Conservation (phyloP, 2,329 filamentous ascomycete genomes). For the Colletotrichum theobromicola region DNA sequence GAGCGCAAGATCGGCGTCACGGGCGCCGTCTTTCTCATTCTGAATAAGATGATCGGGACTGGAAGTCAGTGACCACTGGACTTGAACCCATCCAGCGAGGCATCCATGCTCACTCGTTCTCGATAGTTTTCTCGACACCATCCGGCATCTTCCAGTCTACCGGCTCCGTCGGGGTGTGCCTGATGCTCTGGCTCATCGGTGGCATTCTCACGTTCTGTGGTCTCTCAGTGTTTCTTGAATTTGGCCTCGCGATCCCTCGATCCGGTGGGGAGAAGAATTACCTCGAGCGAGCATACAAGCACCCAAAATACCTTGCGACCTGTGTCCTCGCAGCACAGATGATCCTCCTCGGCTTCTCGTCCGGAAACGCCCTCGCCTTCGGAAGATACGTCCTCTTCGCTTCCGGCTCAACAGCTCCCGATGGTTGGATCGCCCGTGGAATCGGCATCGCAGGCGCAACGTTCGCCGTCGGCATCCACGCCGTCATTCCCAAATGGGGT, state of each 20-base stretch:
- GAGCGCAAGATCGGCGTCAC: slow-evolving; percentile 56
- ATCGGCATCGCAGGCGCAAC: slow-evolving; percentile 60
- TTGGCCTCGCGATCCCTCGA: slow-evolving; percentile 65
- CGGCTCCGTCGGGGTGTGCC: slow-evolving; percentile 52
- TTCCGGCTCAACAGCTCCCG: slow-evolving; percentile 48
- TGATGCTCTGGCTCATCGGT: slow-evolving; percentile 36
- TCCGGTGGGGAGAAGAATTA: slow-evolving; percentile 72
- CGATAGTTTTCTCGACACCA: slow-evolving; percentile 59
- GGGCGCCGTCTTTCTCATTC: slow-evolving; percentile 58
- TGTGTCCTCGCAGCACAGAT: slow-evolving; percentile 66
- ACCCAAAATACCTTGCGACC: slow-evolving; percentile 63
- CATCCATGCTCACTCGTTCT: not conserved
- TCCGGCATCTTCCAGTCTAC: slow-evolving; percentile 57
- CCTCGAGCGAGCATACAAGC: slow-evolving; percentile 65
- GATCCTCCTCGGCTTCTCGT: slow-evolving; percentile 65
- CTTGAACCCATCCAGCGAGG: not conserved
- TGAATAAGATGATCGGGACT: slow-evolving; percentile 65
- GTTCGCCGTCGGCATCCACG: slow-evolving; percentile 59
- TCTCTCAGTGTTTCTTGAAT: slow-evolving; percentile 67
- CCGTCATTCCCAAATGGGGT: slow-evolving; percentile 60
- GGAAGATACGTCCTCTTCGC: slow-evolving; percentile 63
- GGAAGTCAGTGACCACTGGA: slow-evolving; percentile 48
- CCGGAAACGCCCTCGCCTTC: slow-evolving; percentile 63
- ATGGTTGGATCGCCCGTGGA: slow-evolving; percentile 62
- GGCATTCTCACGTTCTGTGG: slow-evolving; percentile 63